Evolutionary conservation across 495 filamentous ascomycete species (phyloP), one percentile per base, ranked within the genome.

Genomic region (Chaetomium tenue): DNA sequence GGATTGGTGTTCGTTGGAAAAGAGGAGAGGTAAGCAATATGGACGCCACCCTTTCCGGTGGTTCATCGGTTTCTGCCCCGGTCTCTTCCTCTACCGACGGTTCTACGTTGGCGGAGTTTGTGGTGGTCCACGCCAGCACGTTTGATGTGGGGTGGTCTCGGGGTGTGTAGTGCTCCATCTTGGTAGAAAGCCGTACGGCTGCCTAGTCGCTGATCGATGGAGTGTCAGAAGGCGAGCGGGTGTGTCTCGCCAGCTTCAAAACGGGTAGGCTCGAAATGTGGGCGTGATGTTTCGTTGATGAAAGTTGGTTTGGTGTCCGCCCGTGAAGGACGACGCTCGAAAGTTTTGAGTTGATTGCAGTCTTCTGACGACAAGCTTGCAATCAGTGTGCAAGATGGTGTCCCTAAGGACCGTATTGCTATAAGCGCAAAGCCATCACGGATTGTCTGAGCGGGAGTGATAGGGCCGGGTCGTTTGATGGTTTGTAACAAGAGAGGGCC

Each of bases 371-470:
- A 58, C 46, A 55, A 42, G 57, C 72, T 68, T 67, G 70, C 72
- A 63, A 61, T 66, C 63, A 71, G 65, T 65, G 68, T 65, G 66
- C 61, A 66, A 72, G 61, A 59, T 68, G 70, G 69, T 78, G 82
- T 83, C 82, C 82, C 81, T 83, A 79, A 71, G 81, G 81, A 84
- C 81, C 75, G 81, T 73, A 66, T 71, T 74, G 83, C 80, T 85
- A 85, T 85, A 84, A 85, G 65, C 67, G 72, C 51, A 73, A 65
- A 67, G 70, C 68, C 82, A 84, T 84, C 22, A 60, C 75, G 56
- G 63, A 56, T 30, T 2, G 37, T 30, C 16, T 40, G 28, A 60
- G 46, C 59, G n/a, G 40, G 57, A 55, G 62, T 69, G 47, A 68
- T 33, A 65, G 58, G 64, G 51, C 23, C 18, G 57, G 61, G 52